These are phyloP conservation scores for Fusarium globosum DNA, from an alignment of 2,329 filamentous ascomycete species.

Conservation along the genomic window DNA sequence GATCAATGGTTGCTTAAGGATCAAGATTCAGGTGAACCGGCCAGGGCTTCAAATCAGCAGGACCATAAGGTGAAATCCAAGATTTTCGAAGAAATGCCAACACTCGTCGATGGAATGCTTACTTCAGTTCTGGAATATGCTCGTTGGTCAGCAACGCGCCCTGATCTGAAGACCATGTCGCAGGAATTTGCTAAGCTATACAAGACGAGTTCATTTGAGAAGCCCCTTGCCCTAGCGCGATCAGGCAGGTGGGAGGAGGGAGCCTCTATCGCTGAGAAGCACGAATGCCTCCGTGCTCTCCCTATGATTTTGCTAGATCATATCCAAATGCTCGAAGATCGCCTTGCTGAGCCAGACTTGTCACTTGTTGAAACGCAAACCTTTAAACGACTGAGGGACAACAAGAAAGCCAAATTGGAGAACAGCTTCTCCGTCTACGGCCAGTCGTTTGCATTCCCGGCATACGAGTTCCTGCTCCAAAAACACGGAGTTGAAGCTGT, in stretches of 20 bases:
- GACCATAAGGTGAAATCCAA: slow-evolving; percentile 56
- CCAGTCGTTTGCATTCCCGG: slow-evolving; percentile 76
- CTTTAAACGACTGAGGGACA: slow-evolving; percentile 51
- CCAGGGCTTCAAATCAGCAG: slow-evolving; percentile 49
- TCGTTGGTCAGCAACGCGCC: slow-evolving; percentile 60
- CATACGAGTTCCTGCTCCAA: slow-evolving; percentile 82
- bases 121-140: slow-evolving; percentile 64
- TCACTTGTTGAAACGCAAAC: slow-evolving; percentile 45
- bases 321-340: slow-evolving; percentile 54
- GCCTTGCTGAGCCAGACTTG: slow-evolving; percentile 44
- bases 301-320: slow-evolving; percentile 67
- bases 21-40: slow-evolving; percentile 48
- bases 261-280: slow-evolving; percentile 68
- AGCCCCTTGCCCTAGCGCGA: slow-evolving; percentile 64
- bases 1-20: slow-evolving; percentile 65
- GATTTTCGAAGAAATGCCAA: slow-evolving; percentile 61
- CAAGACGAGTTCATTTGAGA: slow-evolving; percentile 61
- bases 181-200: slow-evolving; percentile 63
- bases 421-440: slow-evolving; percentile 72
- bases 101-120: slow-evolving; percentile 66
- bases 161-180: slow-evolving; percentile 56
- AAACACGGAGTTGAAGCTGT: slow-evolving; percentile 74
- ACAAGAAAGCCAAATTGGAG: slow-evolving; percentile 60
- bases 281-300: slow-evolving; percentile 65
- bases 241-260: slow-evolving; percentile 68